phyloP scores from a whole-genome alignment of 2,329 filamentous ascomycete genomes.

The Hirsutella rhossiliensis region DNA sequence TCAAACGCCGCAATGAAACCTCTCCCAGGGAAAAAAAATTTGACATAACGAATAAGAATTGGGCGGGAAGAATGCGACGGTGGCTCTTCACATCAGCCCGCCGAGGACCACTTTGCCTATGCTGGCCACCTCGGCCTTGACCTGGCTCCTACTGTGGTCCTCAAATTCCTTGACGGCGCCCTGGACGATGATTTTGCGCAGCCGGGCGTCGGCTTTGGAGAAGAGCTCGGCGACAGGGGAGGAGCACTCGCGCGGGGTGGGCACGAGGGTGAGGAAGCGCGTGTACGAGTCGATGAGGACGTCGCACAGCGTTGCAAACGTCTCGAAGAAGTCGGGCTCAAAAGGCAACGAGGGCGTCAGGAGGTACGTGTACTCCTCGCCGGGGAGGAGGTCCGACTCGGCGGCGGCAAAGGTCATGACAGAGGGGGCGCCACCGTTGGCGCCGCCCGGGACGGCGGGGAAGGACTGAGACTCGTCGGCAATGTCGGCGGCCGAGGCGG shows the following conservation, averaged over 20 bases:
- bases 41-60: not conserved
- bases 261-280: constrained; percentile 61
- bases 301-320: constrained; percentile 90
- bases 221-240: constrained; percentile 71
- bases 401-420: constrained; percentile 47
- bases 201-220: constrained; percentile 71
- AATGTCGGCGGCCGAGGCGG: constrained; percentile 34
- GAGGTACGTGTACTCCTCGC: constrained; percentile 79
- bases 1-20: too few species aligned
- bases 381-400: constrained; percentile 57
- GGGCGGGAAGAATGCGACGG: too few species aligned
- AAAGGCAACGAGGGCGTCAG: constrained; percentile 90
- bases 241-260: constrained; percentile 61
- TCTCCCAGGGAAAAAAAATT: not conserved
- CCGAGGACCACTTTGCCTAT: constrained; percentile 83
- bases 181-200: constrained; percentile 81
- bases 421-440: constrained; percentile 20
- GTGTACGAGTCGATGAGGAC: constrained; percentile 88
- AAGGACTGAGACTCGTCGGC: constrained; percentile 16
- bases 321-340: constrained; percentile 94
- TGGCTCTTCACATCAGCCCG: constrained; percentile 56
- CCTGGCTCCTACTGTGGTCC: constrained; percentile 63
- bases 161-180: constrained; percentile 89
- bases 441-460: constrained; percentile 12
- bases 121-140: constrained; percentile 71